Base-by-base conservation (phyloP, 2,329 filamentous ascomycete species). In the Talaromyces sp. region DNA sequence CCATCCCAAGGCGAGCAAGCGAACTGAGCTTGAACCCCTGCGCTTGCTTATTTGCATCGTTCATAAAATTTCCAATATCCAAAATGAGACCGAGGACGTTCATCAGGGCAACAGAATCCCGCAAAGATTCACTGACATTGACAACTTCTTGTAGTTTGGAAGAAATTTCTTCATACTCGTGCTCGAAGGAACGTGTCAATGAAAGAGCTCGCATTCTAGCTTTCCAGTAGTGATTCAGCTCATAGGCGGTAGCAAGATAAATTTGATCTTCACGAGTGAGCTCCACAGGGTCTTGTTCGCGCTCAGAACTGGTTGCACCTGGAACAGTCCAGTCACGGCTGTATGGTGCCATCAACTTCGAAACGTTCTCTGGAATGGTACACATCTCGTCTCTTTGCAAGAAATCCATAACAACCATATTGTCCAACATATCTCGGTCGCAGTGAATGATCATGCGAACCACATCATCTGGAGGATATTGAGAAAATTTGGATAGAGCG, bases 1-100 rank as follows among this genome's bases (percentile, higher is more conserved):
- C 90, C 92, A 99, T 97, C 56, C 89, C 92, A 50, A 99, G 80
- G 50, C 94, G 86, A 24, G 90, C 90, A 44, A 99, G 86, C 5
- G 94, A 97, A 68, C 91, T 94, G 13, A 99, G 85, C 79, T 99
- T 99, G 86, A 99, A 99, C 57, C 94, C 94, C 52, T 88, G 90
- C 3, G 94, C 94, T 76, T 97, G 94, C 78, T 99, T 99, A 77
- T 97, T 97, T 50, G 92, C 88, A 70, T 97, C 94, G 79, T 99
- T 99, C 94, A 99, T 99, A 81, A 96, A 99, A 75, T 99, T 99
- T 73, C 94, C 94, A 68, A 99, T 96, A 72, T 97, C 93, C 65
- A 99, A 80, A 73, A 99, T 99, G 57, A 97, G 82, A 54, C 93
- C 92, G 51, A 99, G 84, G 42, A 99, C 91, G 61, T 96, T 97